Base-by-base conservation (phyloP, 257 asterid genomes). In the Coffea canephora region DNA sequence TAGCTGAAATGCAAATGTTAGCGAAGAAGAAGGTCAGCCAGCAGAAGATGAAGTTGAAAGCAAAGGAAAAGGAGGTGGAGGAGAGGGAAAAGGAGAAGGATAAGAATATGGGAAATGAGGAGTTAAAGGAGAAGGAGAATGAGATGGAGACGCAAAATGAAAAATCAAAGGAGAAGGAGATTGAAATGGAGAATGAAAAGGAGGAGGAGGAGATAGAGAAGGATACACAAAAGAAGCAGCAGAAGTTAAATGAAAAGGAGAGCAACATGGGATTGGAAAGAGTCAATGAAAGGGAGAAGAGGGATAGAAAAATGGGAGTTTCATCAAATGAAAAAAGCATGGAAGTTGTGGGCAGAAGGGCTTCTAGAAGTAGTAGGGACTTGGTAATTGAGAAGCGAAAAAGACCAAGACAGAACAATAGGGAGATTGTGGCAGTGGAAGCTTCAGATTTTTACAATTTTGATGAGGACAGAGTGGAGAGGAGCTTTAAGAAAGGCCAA, bases 401-500 rank as follows among this genome's bases (percentile, higher is more conserved):
- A 77, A 69, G 65, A 9, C 73, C 83, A 55, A 81, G 84, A 73
- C 82, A 74, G 39, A 86, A 78, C 75, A 82, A 66, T 78, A 59
- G 87, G 85, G 94, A 89, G 84, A 82, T 89, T 41, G 82, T 82
- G 86, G 82, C 87, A 0, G 87, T 83, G 74, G 91, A 89, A 77
- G 90, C 87, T 86, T 89, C 91, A 12, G 91, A 87, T 80, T 92
- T 91, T 78, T 88, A 91, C 78, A 92, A 95, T 84, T 95, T 95
- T 62, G 94, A 86, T 81, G 83, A 83, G 89, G 97, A 89, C 77
- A 91, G 97, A 87, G 84, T 39, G 43, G 96, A 66, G 83, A 93
- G 86, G 85, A 89, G 89, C 84, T 91, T 93, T 67, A 91, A 88
- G 93, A 89, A 85, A 88, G 98, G 98, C 48, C 99, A 95, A 78